Evolutionary conservation across 768 basidiomycete species (phyloP).

Genomic region (Lactarius psammicola): DNA sequence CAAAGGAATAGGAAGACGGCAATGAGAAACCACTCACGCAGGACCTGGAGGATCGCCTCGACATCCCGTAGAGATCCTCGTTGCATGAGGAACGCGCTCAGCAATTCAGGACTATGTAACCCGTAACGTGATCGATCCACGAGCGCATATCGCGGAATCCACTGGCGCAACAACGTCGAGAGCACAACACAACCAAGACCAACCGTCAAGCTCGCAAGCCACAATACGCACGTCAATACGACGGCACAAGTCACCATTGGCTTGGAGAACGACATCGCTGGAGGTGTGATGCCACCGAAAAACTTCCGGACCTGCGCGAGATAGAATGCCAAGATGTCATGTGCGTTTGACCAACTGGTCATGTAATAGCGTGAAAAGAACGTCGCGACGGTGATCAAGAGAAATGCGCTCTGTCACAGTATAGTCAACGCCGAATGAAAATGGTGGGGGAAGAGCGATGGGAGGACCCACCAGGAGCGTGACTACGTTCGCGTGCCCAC

Average conservation of each 20-base stretch:
- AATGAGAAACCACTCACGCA: neutral
- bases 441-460: neutral
- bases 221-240: neutral
- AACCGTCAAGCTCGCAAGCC: slow-evolving; percentile 8
- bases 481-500: neutral
- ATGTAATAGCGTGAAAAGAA: neutral
- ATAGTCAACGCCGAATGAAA: neutral
- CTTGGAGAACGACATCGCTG: neutral
- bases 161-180: neutral
- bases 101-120: neutral
- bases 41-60: neutral
- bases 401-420: slow-evolving; percentile 3
- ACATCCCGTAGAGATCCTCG: neutral
- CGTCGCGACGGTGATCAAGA: neutral
- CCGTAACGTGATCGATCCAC: neutral
- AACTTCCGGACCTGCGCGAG: neutral
- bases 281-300: neutral
- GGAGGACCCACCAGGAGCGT: slow-evolving; percentile 8
- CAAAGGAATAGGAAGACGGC: slow-evolving; percentile 11
- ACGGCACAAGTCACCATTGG: neutral
- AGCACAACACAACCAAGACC: slow-evolving; percentile 3
- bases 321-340: neutral
- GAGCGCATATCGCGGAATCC: neutral
- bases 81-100: neutral
- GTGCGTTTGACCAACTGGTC: neutral